These are phyloP conservation scores for Leccinum incarnatum DNA, from an alignment of 768 basidiomycete species.

Conservation along the genomic window DNA sequence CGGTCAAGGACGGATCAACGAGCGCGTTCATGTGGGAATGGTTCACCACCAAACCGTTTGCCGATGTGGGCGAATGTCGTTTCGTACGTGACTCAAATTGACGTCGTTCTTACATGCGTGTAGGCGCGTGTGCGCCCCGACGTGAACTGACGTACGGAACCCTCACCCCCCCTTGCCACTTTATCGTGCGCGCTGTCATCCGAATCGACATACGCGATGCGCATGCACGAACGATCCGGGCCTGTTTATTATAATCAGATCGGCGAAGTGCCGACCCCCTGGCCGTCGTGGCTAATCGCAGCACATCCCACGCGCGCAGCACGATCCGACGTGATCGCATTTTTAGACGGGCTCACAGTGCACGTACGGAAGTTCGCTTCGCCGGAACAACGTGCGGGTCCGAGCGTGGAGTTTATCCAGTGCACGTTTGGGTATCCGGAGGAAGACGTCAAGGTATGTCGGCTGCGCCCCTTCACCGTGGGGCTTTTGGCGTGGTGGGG, in stretches of 20 bases:
- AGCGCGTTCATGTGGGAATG: slow-evolving; percentile 96
- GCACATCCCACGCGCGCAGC: slow-evolving; percentile 71
- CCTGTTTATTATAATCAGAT: slow-evolving; percentile 46
- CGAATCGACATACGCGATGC: not conserved
- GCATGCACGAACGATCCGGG: not conserved
- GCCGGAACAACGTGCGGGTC: slow-evolving; percentile 49
- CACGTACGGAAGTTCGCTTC: slow-evolving; percentile 70
- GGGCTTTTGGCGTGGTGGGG: not conserved
- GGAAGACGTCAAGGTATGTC: slow-evolving; percentile 69
- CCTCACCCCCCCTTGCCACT: not conserved
- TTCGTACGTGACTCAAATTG: slow-evolving; percentile 55
- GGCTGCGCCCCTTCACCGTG: not conserved
- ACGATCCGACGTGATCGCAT: slow-evolving; percentile 46
- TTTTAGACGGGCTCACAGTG: slow-evolving; percentile 60
- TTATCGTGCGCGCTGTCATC: not conserved
- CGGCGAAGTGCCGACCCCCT: slow-evolving; percentile 85
- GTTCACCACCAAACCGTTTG: slow-evolving; percentile 85
- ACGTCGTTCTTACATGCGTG: not conserved
- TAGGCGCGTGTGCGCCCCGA: not conserved
- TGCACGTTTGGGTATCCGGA: slow-evolving; percentile 77
- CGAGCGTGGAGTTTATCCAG: slow-evolving; percentile 73
- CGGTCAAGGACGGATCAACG: slow-evolving; percentile 85
- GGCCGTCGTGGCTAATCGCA: slow-evolving; percentile 96
- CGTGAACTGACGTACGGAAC: not conserved
- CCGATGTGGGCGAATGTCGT: slow-evolving; percentile 72